These are phyloP conservation scores for Austroboletus festivus DNA, from an alignment of 768 basidiomycete genomes.

Conservation along the genomic window DNA sequence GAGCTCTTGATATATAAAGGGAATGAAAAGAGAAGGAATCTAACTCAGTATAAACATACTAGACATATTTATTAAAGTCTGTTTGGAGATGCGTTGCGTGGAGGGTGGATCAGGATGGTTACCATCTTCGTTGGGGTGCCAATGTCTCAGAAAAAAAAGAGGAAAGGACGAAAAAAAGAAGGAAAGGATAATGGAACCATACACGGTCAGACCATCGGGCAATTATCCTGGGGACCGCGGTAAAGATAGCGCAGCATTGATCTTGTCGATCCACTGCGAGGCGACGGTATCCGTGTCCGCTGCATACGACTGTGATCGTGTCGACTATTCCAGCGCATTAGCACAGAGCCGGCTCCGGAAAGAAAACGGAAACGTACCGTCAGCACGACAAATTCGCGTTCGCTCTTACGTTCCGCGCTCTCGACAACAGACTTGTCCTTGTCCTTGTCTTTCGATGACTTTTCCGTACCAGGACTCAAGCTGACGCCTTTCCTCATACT, in stretches of 20 bases:
- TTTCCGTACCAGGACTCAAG: constrained; percentile 12
- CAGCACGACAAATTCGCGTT: constrained; percentile 57
- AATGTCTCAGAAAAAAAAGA: no score
- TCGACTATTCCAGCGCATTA: constrained; percentile 33
- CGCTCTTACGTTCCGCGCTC: constrained; percentile 50
- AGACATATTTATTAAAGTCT: no score
- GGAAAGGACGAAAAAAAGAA: no score
- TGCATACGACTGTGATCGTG: constrained; percentile 45
- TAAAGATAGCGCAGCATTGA: constrained; percentile 32
- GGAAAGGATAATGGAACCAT: no score
- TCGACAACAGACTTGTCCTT: constrained; percentile 44
- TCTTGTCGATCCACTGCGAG: constrained; percentile 39
- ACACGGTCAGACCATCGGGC: neutral
- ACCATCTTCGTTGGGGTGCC: no score
- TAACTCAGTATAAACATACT: no score
- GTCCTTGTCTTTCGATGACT: constrained; percentile 29
- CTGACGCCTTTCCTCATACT: constrained; percentile 29
- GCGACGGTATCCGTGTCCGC: constrained; percentile 35
- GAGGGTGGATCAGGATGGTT: no score
- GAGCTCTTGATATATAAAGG: no score
- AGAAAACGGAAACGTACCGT: constrained; percentile 42
- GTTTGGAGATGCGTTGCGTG: no score
- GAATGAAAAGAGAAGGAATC: no score
- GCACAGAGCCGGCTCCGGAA: neutral
- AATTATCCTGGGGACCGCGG: constrained; percentile 8